A percentile compares a stretch with the other conserved stretches of the same genome.
Conservation (phyloP, 129 eudicot genomes). For the Helianthus annuus region HanXRQr2.0-SUNRISE NC_035444.2:143428161-143428660, state of each 20-base stretch:
- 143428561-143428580: neutral
- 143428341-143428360: neutral
- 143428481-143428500: conserved; percentile 8
- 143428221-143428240: no score
- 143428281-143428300: no score
- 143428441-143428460: neutral
- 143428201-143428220: no score
- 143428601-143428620: neutral
- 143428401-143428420: neutral
- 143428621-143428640: neutral
- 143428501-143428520: neutral
- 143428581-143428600: neutral
- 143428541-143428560: neutral
- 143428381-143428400: neutral
- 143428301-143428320: neutral
- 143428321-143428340: neutral
- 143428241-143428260: no score
- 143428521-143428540: conserved; percentile 6
- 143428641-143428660: neutral
- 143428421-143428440: neutral
- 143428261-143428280: no score
- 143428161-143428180: no score
- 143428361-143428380: neutral
- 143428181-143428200: no score
- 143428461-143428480: neutral